Percentiles rank a stretch among this genome's conserved stretches.
Conservation (phyloP, 176 grass and related monocot genomes). For the Carex parvula region DNA sequence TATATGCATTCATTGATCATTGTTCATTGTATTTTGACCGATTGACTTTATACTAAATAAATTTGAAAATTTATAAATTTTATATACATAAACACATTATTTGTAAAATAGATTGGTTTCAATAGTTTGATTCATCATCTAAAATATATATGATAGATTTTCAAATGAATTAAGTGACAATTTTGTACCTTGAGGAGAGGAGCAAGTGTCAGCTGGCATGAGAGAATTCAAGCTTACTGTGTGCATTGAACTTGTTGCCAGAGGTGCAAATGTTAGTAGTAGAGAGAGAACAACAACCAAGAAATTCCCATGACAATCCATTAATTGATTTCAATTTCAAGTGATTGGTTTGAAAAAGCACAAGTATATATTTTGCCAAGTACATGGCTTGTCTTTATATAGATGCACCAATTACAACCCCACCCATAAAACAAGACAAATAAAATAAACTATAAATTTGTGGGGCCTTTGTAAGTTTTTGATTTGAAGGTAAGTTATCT, state of each 20-base stretch:
- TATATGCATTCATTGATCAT: too few species aligned
- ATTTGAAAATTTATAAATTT: too few species aligned
- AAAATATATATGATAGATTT: too few species aligned
- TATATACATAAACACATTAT: too few species aligned
- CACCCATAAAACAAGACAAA: neutral
- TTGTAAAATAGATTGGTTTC: too few species aligned
- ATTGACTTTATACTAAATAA: too few species aligned
- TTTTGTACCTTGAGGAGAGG: constrained; percentile 6
- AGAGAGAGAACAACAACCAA: constrained; percentile 5
- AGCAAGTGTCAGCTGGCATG: neutral
- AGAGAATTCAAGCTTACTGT: constrained; percentile 4
- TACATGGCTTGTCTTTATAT: constrained; percentile 9
- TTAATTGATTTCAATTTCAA: neutral
- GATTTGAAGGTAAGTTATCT: constrained; percentile 22
- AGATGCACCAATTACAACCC: neutral
- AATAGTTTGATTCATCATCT: too few species aligned
- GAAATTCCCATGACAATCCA: constrained; percentile 17
- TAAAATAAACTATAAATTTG: neutral
- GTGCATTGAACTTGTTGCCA: neutral
- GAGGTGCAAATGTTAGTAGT: neutral
- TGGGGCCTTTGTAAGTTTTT: constrained; percentile 12
- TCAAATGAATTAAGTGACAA: neutral
- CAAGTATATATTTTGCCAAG: neutral
- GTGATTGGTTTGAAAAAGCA: neutral
- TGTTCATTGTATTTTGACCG: too few species aligned